Percentiles rank a stretch among this genome's conserved stretches.
These are phyloP conservation scores for Farysia itapuensis DNA, from an alignment of 1,284 basidiomycete species.

Conservation along the genomic window DNA sequence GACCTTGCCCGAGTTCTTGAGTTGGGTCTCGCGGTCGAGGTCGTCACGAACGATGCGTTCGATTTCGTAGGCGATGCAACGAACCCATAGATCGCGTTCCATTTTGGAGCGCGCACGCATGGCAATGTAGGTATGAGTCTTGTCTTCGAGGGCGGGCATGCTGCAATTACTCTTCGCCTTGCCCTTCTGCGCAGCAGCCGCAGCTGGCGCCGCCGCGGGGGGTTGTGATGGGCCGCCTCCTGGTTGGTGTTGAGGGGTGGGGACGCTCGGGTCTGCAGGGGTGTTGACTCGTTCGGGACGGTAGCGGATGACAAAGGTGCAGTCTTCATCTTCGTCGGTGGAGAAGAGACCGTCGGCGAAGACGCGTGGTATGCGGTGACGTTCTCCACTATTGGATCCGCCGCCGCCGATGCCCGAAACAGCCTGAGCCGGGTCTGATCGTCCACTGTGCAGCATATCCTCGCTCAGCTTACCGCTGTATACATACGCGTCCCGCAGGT, in stretches of 20 bases:
- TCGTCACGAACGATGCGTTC: slow-evolving; percentile 67
- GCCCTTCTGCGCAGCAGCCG: background rate
- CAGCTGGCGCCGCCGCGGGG: background rate
- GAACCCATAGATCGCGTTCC: slow-evolving; percentile 84
- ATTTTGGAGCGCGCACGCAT: slow-evolving; percentile 75
- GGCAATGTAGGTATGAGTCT: slow-evolving; percentile 67
- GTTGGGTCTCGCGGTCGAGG: slow-evolving; percentile 48
- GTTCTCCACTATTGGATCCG: slow-evolving; percentile 35
- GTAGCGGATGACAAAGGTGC: slow-evolving; percentile 57
- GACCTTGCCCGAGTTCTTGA: slow-evolving; percentile 46
- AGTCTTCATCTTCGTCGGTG: slow-evolving; percentile 56
- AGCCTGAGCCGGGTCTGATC: slow-evolving; percentile 39
- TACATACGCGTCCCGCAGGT: slow-evolving; percentile 56
- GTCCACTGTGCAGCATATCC: slow-evolving; percentile 36
- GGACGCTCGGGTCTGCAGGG: slow-evolving; percentile 20
- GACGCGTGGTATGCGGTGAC: slow-evolving; percentile 48
- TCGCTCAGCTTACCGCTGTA: slow-evolving; percentile 54
- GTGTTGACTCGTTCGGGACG: slow-evolving; percentile 39
- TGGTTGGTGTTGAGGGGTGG: slow-evolving; percentile 1
- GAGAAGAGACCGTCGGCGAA: slow-evolving; percentile 53
- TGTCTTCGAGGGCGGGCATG: slow-evolving; percentile 64
- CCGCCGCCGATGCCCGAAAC: slow-evolving; percentile 28
- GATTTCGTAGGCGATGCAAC: slow-evolving; percentile 78
- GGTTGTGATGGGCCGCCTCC: background rate
- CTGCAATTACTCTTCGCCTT: too few relatives aligned